Percentiles rank a stretch among this genome's conserved stretches.
phyloP scores from a whole-genome alignment of 805 yeast species.

The Metschnikowia shivogae region DNA sequence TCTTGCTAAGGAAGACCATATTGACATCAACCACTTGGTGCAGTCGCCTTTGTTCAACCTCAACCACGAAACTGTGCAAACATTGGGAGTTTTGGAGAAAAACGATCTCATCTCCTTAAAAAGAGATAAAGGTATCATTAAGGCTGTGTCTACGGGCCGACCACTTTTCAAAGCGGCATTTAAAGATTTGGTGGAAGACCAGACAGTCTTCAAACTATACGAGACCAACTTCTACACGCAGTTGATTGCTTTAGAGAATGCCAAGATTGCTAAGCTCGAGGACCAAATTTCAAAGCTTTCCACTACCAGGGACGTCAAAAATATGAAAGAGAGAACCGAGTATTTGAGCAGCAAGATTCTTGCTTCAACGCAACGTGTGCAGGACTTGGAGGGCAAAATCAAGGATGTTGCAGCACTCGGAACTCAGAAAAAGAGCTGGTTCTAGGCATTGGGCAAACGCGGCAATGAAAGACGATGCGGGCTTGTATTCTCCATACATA shows the following conservation, averaged over 20 bases:
- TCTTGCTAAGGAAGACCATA: slow-evolving; percentile 46
- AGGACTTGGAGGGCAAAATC: slow-evolving; percentile 27
- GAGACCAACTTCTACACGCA: slow-evolving; percentile 59
- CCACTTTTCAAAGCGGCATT: slow-evolving; percentile 85
- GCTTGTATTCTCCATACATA: too few relatives aligned
- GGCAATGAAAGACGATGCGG: background rate
- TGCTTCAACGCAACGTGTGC: slow-evolving; percentile 46
- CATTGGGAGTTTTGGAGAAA: slow-evolving; percentile 70
- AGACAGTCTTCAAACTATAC: slow-evolving; percentile 51
- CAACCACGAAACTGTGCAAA: slow-evolving; percentile 39
- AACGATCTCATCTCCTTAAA: slow-evolving; percentile 67
- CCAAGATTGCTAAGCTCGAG: slow-evolving; percentile 61
- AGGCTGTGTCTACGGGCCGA: slow-evolving; percentile 68
- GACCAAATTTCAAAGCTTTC: slow-evolving; percentile 63
- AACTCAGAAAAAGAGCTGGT: slow-evolving; percentile 8
- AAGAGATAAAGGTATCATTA: slow-evolving; percentile 73
- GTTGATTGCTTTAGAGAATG: slow-evolving; percentile 55
- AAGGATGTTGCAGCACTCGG: slow-evolving; percentile 18
- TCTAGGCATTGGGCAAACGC: slow-evolving; percentile 11
- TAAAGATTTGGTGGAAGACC: slow-evolving; percentile 54
- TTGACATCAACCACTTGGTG: slow-evolving; percentile 50
- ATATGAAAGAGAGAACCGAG: slow-evolving; percentile 57
- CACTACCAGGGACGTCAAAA: slow-evolving; percentile 46
- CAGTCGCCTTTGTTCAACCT: slow-evolving; percentile 58
- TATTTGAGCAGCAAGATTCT: slow-evolving; percentile 68